These are phyloP conservation scores for Shiraia bambusicola DNA, from an alignment of 2,329 filamentous ascomycete genomes.

Conservation along the genomic window DNA sequence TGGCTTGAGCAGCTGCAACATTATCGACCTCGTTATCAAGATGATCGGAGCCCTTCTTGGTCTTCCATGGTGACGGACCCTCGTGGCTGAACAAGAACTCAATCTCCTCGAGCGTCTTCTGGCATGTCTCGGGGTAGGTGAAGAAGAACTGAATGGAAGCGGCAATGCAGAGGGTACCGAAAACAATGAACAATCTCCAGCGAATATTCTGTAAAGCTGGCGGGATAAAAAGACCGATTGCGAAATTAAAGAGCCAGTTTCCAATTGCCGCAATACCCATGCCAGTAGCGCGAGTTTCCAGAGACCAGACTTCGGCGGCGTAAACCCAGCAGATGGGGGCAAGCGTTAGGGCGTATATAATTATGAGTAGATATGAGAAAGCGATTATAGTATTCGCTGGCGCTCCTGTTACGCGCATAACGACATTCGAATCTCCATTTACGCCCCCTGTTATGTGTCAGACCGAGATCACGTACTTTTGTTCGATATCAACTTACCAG, in stretches of 20 bases:
- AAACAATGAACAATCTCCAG: slow-evolving; percentile 56
- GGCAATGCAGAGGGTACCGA: slow-evolving; percentile 51
- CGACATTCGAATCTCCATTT: slow-evolving; percentile 53
- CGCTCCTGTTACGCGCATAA: slow-evolving; percentile 54
- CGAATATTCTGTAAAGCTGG: slow-evolving; percentile 60
- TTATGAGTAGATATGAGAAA: slow-evolving; percentile 65
- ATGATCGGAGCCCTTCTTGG: slow-evolving; percentile 37
- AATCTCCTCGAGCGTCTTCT: slow-evolving; percentile 43
- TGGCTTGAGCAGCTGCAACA: slow-evolving; percentile 26
- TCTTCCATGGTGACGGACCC: slow-evolving; percentile 41
- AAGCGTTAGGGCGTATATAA: slow-evolving; percentile 64
- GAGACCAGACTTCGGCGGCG: slow-evolving; percentile 64
- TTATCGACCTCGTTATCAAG: slow-evolving; percentile 33
- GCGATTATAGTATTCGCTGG: slow-evolving; percentile 65
- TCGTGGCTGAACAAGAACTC: slow-evolving; percentile 38
- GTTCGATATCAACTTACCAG: slow-evolving; percentile 25
- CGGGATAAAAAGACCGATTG: slow-evolving; percentile 60
- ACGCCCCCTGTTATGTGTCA: slow-evolving; percentile 39
- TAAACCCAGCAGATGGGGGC: slow-evolving; percentile 68
- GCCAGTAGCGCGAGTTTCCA: slow-evolving; percentile 61
- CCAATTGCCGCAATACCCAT: slow-evolving; percentile 58
- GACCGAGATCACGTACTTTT: background rate
- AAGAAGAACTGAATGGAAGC: slow-evolving; percentile 51
- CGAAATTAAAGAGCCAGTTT: slow-evolving; percentile 61
- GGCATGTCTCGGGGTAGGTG: slow-evolving; percentile 46